Evolutionary conservation across 306 rosid genomes (phyloP).

Genomic region (Quillaja saponaria): DNA sequence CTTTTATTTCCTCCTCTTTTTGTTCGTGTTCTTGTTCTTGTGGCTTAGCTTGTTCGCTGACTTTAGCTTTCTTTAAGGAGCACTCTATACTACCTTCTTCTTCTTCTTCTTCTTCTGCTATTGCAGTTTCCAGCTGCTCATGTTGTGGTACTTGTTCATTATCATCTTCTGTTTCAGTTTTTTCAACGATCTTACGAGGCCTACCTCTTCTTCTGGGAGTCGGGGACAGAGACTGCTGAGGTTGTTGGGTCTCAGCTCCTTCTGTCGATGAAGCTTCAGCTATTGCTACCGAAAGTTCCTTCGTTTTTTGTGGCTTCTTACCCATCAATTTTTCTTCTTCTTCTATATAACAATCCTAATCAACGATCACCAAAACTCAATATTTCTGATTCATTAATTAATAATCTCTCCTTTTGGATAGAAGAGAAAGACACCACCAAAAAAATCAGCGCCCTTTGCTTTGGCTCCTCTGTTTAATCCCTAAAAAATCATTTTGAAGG

Average conservation of each 20-base stretch:
- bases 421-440: not conserved
- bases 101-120: constrained; percentile 3
- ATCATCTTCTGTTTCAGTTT: constrained; percentile 29
- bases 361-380: constrained; percentile 5
- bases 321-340: constrained; percentile 51
- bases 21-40: constrained; percentile 10
- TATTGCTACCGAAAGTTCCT: constrained; percentile 73
- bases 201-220: constrained; percentile 80
- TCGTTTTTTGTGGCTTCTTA: constrained; percentile 65
- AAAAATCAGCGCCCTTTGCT: constrained; percentile 25
- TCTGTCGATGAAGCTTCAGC: constrained; percentile 70
- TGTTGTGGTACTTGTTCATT: constrained; percentile 11
- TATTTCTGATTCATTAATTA: constrained; percentile 8
- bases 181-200: constrained; percentile 68
- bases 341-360: not conserved
- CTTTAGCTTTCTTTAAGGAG: constrained; percentile 33
- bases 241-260: constrained; percentile 37
- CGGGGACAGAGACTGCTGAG: constrained; percentile 35
- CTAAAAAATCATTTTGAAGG: constrained; percentile 12
- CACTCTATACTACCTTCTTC: constrained; percentile 25
- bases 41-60: constrained; percentile 24
- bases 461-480: constrained; percentile 9
- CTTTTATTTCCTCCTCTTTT: constrained; percentile 15
- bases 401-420: not conserved
- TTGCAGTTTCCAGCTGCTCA: constrained; percentile 10